phyloP scores from a whole-genome alignment of 106 monocot genomes.

The Dendrobium chrysotoxum region DNA sequence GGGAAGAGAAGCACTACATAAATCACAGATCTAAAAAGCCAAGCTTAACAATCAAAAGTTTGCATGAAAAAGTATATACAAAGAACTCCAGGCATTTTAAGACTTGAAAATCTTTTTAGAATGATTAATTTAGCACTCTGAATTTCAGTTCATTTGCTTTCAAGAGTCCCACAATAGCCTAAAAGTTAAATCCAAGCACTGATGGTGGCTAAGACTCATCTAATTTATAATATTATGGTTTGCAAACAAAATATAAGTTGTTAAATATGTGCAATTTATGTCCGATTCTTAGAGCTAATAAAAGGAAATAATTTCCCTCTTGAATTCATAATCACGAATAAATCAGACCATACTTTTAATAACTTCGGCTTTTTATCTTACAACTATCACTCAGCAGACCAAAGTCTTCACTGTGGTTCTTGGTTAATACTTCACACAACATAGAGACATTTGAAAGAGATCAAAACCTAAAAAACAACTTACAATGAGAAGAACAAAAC shows the following conservation, averaged over 20 bases:
- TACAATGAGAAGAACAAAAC: not conserved
- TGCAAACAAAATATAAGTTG: not conserved
- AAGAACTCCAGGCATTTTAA: not conserved
- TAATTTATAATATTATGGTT: not conserved
- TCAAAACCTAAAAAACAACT: not conserved
- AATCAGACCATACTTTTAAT: not conserved
- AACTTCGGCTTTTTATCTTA: not conserved
- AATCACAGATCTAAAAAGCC: not conserved
- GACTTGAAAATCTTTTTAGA: not conserved
- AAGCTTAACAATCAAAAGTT: not conserved
- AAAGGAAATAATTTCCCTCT: not conserved
- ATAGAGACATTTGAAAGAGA: conserved; percentile 2
- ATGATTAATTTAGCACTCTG: not conserved
- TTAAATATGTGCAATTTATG: not conserved
- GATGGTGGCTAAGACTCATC: not conserved
- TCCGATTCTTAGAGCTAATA: not conserved
- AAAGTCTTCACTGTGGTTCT: not conserved
- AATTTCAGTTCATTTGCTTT: not conserved
- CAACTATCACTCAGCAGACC: not conserved
- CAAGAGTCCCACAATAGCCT: not conserved
- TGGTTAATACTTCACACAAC: not conserved
- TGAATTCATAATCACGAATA: not conserved
- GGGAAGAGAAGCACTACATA: not conserved
- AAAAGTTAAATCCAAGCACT: not conserved
- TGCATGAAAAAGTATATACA: not conserved